A percentile compares a stretch with the other conserved stretches of the same genome.
phyloP scores from a whole-genome alignment of 192 early-diverging fungal species.

The Coemansia sp. region DNA sequence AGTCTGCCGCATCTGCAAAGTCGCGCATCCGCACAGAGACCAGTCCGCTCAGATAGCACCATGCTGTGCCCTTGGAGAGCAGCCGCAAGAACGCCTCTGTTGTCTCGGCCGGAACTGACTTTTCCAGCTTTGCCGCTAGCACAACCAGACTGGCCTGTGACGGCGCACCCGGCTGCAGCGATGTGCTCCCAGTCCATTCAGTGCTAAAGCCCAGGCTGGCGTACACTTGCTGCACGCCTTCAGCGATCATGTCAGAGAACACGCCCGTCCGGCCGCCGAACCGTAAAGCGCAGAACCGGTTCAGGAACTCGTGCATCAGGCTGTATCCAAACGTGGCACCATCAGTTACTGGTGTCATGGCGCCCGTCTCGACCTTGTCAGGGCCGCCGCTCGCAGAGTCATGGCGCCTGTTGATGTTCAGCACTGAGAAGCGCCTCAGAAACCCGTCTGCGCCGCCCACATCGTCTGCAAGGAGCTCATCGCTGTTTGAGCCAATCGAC shows the following conservation, averaged over 20 bases:
- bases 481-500: slow-evolving; percentile 10
- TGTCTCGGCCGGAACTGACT: slow-evolving; percentile 19
- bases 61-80: slow-evolving; percentile 28
- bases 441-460: slow-evolving; percentile 23
- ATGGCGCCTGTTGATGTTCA: slow-evolving; percentile 28
- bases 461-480: slow-evolving; percentile 3
- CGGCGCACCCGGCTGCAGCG: not conserved
- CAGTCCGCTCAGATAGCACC: slow-evolving; percentile 27
- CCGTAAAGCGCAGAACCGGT: slow-evolving; percentile 13
- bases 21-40: slow-evolving; percentile 35
- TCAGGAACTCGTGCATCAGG: slow-evolving; percentile 27
- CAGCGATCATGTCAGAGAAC: slow-evolving; percentile 39
- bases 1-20: slow-evolving; percentile 15
- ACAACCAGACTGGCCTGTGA: slow-evolving; percentile 11
- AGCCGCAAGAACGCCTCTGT: slow-evolving; percentile 24
- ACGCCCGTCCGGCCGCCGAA: slow-evolving; percentile 18
- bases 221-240: slow-evolving; percentile 33
- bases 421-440: slow-evolving; percentile 40
- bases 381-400: slow-evolving; percentile 16
- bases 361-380: not conserved
- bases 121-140: slow-evolving; percentile 34
- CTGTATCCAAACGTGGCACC: slow-evolving; percentile 32
- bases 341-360: too few relatives aligned
- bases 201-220: slow-evolving; percentile 8
- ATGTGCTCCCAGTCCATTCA: not conserved